phyloP scores from a whole-genome alignment of 345 rosid species.

The Hirschfeldia incana region DNA sequence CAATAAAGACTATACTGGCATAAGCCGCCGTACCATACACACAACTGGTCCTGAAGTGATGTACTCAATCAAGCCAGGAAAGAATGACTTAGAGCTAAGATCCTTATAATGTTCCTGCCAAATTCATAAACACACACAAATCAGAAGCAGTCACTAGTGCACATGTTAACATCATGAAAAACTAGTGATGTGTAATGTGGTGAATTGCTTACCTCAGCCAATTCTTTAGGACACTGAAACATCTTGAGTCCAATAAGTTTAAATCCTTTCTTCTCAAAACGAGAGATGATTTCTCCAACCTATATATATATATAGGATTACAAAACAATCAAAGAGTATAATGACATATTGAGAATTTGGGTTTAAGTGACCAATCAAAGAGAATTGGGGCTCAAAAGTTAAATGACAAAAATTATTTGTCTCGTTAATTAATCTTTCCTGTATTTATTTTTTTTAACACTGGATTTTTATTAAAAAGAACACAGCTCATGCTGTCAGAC shows the following conservation, averaged over 20 bases:
- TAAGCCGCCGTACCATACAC: conserved; percentile 79
- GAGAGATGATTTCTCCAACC: conserved; percentile 95
- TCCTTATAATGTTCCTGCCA: conserved; percentile 92
- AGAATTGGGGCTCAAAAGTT: no score
- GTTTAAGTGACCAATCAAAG: no score
- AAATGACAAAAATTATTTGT: no score
- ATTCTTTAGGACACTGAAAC: conserved; percentile 73
- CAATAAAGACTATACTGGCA: background rate
- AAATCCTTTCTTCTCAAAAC: conserved; percentile 89
- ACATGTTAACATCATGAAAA: background rate
- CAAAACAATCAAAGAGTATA: no score
- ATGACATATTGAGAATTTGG: no score
- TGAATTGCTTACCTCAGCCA: conserved; percentile 98
- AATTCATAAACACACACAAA: conserved; percentile 4
- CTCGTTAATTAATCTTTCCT: no score
- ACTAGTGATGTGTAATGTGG: background rate
- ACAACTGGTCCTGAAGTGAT: conserved; percentile 96
- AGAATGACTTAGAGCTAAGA: conserved; percentile 82
- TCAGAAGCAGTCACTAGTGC: no score
- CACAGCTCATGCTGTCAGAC: background rate
- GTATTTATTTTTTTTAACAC: no score
- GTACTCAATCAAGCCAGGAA: conserved; percentile 72
- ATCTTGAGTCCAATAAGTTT: conserved; percentile 72
- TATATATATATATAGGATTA: no score
- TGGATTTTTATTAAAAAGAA: no score